These are phyloP conservation scores for Parathielavia hyrcaniae DNA, from an alignment of 495 filamentous ascomycete species.

Conservation along the genomic window DNA sequence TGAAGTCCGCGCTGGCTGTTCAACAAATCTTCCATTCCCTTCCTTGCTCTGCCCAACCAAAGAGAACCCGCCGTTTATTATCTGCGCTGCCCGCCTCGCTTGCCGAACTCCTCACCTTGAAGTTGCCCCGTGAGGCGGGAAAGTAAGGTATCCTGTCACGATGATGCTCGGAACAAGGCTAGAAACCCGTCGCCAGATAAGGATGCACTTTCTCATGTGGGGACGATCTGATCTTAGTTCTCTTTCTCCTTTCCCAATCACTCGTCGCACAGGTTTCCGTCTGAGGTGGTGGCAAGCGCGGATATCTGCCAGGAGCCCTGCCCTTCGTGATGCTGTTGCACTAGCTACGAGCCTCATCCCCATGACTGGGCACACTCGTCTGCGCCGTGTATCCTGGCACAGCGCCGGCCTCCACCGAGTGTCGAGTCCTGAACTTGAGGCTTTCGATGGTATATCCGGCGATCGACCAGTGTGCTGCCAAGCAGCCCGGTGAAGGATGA, in stretches of 20 bases:
- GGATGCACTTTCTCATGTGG: neutral
- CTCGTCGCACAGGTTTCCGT: neutral
- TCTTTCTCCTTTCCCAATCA: neutral
- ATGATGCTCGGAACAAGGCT: neutral
- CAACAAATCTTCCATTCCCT: neutral
- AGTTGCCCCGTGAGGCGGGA: neutral
- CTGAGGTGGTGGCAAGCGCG: neutral
- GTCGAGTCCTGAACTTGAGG: neutral
- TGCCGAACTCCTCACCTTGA: neutral
- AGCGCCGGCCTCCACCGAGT: neutral
- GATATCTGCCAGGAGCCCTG: neutral
- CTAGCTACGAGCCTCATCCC: neutral
- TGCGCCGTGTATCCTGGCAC: neutral
- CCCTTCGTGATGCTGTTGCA: neutral
- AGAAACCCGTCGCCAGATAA: neutral
- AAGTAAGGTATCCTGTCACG: too few relatives aligned
- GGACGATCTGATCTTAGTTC: neutral
- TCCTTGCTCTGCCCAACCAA: neutral
- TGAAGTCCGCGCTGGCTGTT: neutral
- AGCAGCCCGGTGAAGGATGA: constrained; percentile 8
- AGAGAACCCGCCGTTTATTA: neutral
- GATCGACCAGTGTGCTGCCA: neutral
- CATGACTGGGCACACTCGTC: neutral
- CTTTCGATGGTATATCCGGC: neutral
- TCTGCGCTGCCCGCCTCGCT: neutral